A percentile compares a stretch with the other conserved stretches of the same genome.
Conservation (phyloP, 75 land plant genomes). For the Gnetum montanum region DNA sequence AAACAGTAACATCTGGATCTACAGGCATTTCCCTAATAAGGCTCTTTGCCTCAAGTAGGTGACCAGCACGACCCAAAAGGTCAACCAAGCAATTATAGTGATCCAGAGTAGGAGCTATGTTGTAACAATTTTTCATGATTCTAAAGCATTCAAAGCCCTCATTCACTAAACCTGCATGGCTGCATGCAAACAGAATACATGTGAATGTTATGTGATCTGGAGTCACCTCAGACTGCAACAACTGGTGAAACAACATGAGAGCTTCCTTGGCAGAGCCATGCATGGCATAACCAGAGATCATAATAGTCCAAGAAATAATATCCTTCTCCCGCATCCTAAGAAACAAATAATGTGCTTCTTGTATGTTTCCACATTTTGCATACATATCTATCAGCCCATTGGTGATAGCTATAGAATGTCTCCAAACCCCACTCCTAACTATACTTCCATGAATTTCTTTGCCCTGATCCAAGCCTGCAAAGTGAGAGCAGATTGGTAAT, state of each 20-base stretch:
- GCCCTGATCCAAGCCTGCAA: constrained; percentile 24
- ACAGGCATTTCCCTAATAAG: neutral
- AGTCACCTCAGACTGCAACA: constrained; percentile 21
- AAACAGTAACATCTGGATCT: neutral
- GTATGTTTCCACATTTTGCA: constrained; percentile 32
- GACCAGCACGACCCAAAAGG: neutral
- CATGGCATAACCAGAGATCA: constrained; percentile 38
- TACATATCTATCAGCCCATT: constrained; percentile 31
- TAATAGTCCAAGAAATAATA: constrained; percentile 40
- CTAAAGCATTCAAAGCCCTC: constrained; percentile 20
- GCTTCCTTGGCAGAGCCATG: constrained; percentile 45
- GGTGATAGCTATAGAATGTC: neutral
- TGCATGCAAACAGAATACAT: constrained; percentile 39
- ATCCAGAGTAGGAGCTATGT: neutral
- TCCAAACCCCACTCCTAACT: constrained; percentile 19
- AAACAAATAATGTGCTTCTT: constrained; percentile 26
- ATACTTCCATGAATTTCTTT: constrained; percentile 29
- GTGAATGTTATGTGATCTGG: constrained; percentile 43
- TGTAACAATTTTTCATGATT: neutral
- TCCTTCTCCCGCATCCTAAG: constrained; percentile 4
- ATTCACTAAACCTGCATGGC: constrained; percentile 38
- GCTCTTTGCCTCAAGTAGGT: neutral
- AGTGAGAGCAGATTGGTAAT: constrained; percentile 19
- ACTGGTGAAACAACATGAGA: constrained; percentile 15
- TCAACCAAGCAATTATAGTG: neutral